phyloP scores from a whole-genome alignment of 208 protist species.

The Trypanosoma melophagium region DNA sequence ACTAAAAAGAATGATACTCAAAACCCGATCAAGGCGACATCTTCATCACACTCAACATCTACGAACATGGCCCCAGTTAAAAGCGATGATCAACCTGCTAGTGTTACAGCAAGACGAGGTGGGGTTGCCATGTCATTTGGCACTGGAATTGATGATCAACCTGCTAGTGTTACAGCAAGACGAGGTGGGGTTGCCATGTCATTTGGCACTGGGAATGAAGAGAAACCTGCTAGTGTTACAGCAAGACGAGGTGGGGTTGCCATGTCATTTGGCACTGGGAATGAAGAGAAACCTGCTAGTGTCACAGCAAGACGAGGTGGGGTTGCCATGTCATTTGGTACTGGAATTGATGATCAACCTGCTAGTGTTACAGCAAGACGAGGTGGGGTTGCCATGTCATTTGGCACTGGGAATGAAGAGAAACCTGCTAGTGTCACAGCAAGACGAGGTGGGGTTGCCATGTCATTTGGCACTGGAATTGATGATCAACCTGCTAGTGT shows the following conservation, averaged over 20 bases:
- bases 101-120: conserved; percentile 10
- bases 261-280: no score
- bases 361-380: conserved; percentile 5
- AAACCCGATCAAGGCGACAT: background rate
- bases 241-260: conserved; percentile 12
- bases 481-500: no score
- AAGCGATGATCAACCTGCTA: conserved; percentile 14
- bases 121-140: conserved; percentile 24
- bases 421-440: conserved; percentile 6
- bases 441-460: no score
- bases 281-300: conserved; percentile 13
- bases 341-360: conserved; percentile 15
- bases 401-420: no score
- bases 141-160: conserved; percentile 7
- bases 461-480: no score
- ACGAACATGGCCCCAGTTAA: background rate
- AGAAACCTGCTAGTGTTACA: conserved; percentile 13
- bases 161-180: conserved; percentile 11
- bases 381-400: no score
- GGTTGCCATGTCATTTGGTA: no score
- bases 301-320: conserved; percentile 14
- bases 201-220: conserved; percentile 15
- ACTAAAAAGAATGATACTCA: background rate
- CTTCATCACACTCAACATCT: background rate
- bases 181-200: conserved; percentile 21